phyloP scores from a whole-genome alignment of 371 early-diverging fungal genomes.

The Rhizopus sp. region DNA sequence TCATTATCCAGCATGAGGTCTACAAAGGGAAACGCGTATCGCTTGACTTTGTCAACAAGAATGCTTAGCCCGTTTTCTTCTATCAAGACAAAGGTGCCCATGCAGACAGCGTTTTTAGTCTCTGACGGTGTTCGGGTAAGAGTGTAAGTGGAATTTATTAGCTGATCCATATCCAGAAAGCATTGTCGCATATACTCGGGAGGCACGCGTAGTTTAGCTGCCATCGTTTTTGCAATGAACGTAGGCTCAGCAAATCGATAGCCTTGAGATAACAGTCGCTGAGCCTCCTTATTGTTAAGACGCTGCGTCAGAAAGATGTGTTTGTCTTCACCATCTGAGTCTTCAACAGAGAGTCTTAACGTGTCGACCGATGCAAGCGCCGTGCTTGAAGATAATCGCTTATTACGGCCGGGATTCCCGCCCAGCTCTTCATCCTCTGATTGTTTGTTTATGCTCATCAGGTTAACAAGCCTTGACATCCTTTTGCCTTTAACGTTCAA shows the following conservation, averaged over 20 bases:
- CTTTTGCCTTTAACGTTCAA: no score
- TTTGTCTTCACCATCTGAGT: conserved; percentile 25
- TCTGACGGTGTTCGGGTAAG: conserved; percentile 10
- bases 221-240: conserved; percentile 49
- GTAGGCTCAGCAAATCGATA: conserved; percentile 47
- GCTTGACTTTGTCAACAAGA: conserved; percentile 33
- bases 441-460: not conserved
- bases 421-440: not conserved
- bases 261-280: conserved; percentile 35
- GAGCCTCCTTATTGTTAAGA: conserved; percentile 21
- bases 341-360: conserved; percentile 16
- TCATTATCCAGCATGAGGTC: conserved; percentile 21
- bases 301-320: conserved; percentile 41
- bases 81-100: conserved; percentile 39
- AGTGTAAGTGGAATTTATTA: conserved; percentile 22
- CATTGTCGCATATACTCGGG: conserved; percentile 37
- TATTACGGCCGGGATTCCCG: not conserved
- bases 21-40: conserved; percentile 38
- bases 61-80: conserved; percentile 30
- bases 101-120: conserved; percentile 20
- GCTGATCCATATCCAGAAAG: conserved; percentile 38
- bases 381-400: not conserved
- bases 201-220: conserved; percentile 36
- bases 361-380: not conserved
- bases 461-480: no score